These are phyloP conservation scores for Taiwanofungus camphoratus DNA, from an alignment of 1,284 basidiomycete species.

Conservation along the genomic window DNA sequence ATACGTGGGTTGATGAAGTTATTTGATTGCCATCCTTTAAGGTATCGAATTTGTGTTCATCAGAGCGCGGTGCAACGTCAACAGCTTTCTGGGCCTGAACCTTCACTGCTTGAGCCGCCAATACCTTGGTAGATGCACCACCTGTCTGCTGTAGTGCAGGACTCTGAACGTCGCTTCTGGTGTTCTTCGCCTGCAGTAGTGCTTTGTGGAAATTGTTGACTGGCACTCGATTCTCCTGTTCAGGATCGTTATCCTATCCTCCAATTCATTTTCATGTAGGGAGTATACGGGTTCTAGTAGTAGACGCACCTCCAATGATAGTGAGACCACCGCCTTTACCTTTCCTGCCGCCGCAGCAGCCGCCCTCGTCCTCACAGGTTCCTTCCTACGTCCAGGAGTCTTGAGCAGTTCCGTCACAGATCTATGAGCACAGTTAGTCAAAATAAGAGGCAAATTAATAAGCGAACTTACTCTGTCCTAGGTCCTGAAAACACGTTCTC, in stretches of 20 bases:
- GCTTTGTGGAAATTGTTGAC: constrained; percentile 47
- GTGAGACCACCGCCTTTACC: constrained; percentile 33
- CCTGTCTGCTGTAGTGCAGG: too few relatives aligned
- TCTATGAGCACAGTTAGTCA: constrained; percentile 30
- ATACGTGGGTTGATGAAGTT: too few relatives aligned
- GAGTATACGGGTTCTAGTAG: not conserved
- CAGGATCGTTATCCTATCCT: constrained; percentile 27
- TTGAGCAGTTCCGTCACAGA: constrained; percentile 76
- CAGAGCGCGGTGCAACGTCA: too few relatives aligned
- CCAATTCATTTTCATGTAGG: constrained; percentile 5
- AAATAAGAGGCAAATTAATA: not conserved
- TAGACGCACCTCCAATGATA: constrained; percentile 43
- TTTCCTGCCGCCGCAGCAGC: constrained; percentile 39
- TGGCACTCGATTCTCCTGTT: constrained; percentile 37
- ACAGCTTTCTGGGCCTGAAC: too few relatives aligned
- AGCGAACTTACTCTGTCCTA: constrained; percentile 50
- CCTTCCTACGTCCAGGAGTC: constrained; percentile 70
- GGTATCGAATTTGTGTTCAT: too few relatives aligned
- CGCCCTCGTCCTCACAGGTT: constrained; percentile 43
- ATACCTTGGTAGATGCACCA: too few relatives aligned
- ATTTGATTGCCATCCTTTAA: too few relatives aligned
- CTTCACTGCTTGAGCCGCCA: too few relatives aligned
- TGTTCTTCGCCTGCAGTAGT: constrained; percentile 34
- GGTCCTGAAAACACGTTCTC: constrained; percentile 62
- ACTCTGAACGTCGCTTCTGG: constrained; percentile 1